Evolutionary conservation across 2,329 filamentous ascomycete genomes (phyloP).

Genomic region (Cladophialophora immunda): DNA sequence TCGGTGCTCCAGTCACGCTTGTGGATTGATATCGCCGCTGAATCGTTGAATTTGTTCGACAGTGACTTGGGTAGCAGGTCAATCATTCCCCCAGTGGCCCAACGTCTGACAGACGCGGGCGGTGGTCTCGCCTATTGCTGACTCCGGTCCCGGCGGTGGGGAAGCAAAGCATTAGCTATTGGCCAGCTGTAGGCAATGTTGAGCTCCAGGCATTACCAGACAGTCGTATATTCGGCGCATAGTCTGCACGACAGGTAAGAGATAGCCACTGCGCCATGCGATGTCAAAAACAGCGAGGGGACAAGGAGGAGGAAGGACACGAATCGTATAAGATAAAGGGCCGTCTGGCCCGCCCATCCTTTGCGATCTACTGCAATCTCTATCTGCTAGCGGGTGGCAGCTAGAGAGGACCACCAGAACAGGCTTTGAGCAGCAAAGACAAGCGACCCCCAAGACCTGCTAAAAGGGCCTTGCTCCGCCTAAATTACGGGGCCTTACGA

Average conservation of each 20-base stretch:
- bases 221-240: not conserved
- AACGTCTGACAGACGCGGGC: conserved; percentile 20
- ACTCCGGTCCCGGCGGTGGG: conserved; percentile 15
- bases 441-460: conserved; percentile 10
- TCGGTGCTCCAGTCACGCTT: conserved; percentile 26
- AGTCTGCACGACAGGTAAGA: not conserved
- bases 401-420: conserved; percentile 4
- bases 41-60: conserved; percentile 24
- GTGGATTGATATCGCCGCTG: conserved; percentile 13
- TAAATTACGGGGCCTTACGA: not conserved
- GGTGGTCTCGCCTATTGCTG: conserved; percentile 7
- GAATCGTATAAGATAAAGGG: not conserved
- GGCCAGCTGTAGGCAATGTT: conserved; percentile 2
- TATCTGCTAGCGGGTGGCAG: conserved; percentile 7
- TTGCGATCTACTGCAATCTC: not conserved
- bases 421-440: not conserved
- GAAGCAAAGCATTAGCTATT: conserved; percentile 9
- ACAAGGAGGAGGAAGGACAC: not conserved
- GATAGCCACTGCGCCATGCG: not conserved
- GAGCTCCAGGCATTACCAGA: not conserved
- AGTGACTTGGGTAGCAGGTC: conserved; percentile 28
- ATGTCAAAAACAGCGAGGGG: not conserved
- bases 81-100: conserved; percentile 27
- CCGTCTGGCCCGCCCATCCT: conserved; percentile 2
- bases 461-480: not conserved